Evolutionary conservation across 345 rosid species (phyloP).

Genomic region (Eucalyptus decipiens): DNA sequence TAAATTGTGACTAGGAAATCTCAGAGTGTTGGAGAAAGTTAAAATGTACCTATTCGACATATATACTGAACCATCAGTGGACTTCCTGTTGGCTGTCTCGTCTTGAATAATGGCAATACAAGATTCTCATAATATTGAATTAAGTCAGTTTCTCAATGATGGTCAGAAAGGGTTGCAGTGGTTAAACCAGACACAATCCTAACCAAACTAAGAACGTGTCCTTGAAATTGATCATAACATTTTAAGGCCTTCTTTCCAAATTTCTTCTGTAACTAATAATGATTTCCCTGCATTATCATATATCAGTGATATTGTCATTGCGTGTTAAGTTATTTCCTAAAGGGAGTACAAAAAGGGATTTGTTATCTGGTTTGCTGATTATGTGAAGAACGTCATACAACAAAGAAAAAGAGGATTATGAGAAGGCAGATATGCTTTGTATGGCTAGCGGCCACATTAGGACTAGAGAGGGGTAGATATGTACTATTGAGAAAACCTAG

Average conservation of each 20-base stretch:
- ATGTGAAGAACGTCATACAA: neutral
- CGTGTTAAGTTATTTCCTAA: neutral
- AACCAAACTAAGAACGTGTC: neutral
- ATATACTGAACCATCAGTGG: neutral
- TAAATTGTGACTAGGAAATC: neutral
- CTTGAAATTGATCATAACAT: neutral
- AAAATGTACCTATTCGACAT: neutral
- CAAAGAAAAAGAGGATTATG: neutral
- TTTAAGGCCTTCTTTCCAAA: neutral
- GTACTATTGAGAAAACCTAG: neutral
- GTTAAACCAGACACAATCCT: neutral
- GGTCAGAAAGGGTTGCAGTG: neutral
- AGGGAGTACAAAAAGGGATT: neutral
- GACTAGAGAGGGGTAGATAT: neutral
- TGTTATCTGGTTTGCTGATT: neutral
- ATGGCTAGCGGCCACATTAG: neutral
- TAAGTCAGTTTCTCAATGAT: neutral
- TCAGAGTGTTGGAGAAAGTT: neutral
- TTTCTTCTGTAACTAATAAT: neutral
- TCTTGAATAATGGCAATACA: neutral
- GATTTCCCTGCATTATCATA: neutral
- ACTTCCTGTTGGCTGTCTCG: neutral
- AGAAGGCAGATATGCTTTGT: neutral
- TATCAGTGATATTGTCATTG: neutral
- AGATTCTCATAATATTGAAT: neutral